A percentile compares a stretch with the other conserved stretches of the same genome.
These are phyloP conservation scores for Aspergillus sp. DNA, from an alignment of 2,329 filamentous ascomycete species.

Conservation along the genomic window DNA sequence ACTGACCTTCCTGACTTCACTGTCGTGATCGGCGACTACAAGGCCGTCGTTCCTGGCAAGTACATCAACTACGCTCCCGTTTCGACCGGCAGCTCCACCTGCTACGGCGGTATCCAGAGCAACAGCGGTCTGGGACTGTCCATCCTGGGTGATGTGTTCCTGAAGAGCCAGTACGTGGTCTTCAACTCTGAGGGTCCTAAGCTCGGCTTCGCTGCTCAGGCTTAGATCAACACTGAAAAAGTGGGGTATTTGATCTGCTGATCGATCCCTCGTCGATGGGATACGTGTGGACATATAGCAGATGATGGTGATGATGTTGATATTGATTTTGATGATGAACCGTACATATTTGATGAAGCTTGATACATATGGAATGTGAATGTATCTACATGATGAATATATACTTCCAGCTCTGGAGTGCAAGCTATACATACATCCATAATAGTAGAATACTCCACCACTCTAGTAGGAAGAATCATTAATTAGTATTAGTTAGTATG, in stretches of 20 bases:
- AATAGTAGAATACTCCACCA: too few species aligned
- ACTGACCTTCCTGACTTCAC: constrained; percentile 56
- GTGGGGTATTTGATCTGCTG: neutral
- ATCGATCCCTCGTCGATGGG: neutral
- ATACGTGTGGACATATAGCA: neutral
- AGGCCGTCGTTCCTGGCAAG: constrained; percentile 54
- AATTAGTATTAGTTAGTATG: too few species aligned
- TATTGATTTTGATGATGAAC: neutral
- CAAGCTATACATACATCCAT: too few species aligned
- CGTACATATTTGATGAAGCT: neutral
- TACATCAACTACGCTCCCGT: constrained; percentile 58
- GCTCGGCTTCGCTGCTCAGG: constrained; percentile 52
- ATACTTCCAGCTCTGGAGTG: too few species aligned
- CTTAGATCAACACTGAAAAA: constrained; percentile 17
- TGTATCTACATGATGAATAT: too few species aligned
- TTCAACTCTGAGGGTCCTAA: constrained; percentile 60
- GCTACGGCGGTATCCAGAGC: constrained; percentile 76
- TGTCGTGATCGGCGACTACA: constrained; percentile 52
- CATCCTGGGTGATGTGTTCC: constrained; percentile 76
- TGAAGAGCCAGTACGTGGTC: constrained; percentile 75
- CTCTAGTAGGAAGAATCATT: too few species aligned
- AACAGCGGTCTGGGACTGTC: constrained; percentile 59
- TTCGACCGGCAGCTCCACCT: constrained; percentile 46
- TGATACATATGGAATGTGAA: too few species aligned
- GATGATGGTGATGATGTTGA: neutral